A percentile compares a stretch with the other conserved stretches of the same genome.
Conservation (phyloP, 2,329 filamentous ascomycete species). For the Fusarium penzigii region DNA sequence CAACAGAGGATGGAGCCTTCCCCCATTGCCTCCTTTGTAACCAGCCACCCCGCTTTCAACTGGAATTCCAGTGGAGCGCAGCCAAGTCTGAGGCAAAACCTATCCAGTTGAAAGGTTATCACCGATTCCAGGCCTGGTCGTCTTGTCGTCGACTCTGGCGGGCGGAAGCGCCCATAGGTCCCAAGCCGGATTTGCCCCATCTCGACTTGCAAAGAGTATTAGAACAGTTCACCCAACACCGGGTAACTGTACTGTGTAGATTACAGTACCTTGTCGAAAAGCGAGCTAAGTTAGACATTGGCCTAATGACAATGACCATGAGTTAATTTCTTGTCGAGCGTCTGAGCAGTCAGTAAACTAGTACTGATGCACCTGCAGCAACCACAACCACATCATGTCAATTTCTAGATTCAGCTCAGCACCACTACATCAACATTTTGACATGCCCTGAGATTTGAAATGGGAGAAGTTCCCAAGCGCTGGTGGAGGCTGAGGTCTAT, state of each 20-base stretch:
- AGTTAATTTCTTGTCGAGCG: background rate
- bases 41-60: background rate
- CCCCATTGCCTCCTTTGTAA: too few species aligned
- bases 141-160: background rate
- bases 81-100: background rate
- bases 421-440: background rate
- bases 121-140: background rate
- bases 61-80: background rate
- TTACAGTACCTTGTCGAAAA: too few species aligned
- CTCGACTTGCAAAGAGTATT: background rate
- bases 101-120: background rate
- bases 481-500: background rate
- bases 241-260: too few species aligned
- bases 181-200: background rate
- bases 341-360: background rate
- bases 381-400: background rate
- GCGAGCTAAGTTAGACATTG: too few species aligned
- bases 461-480: background rate
- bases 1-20: too few species aligned
- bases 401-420: background rate
- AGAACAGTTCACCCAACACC: too few species aligned
- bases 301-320: background rate
- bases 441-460: background rate
- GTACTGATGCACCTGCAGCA: background rate
- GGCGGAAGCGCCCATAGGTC: background rate